Base-by-base conservation (phyloP, 2,329 filamentous ascomycete species). In the Huntiella moniliformis region DNA sequence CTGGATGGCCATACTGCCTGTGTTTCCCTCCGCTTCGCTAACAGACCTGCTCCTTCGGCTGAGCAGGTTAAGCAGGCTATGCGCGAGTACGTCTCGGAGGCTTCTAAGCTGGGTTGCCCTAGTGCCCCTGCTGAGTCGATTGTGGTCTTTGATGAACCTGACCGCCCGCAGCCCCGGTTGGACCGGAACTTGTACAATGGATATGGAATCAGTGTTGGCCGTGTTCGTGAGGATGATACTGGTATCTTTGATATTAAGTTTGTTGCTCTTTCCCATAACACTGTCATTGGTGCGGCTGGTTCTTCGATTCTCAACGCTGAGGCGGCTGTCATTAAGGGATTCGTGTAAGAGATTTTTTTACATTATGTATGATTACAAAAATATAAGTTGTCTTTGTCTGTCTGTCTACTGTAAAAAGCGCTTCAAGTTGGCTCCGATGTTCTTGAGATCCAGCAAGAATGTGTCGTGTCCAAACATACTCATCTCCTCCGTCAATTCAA, bases 381-480 rank as follows among this genome's bases (percentile, higher is more conserved):
- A 28, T 28, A 28, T 28, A 28, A 28, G 22, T 28, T 28, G 22
- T 28, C 22, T 28, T 28, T 28, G 22, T 28, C 22, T 28, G 22
- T 28, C 17, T 39, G 17, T 39, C 11, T 12, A 17, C 17, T 17
- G n/a, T 54, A 98, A 60, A 60, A 98, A 98, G 54, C 72, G 72
- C 55, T 76, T 77, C 40, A 98, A 65, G 42, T 78, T 82, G 0
- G 85, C 86, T 3, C 91, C 91, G 42, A 98, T 84, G 54, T 94
- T 82, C 63, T 94, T 78, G 48, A 96, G 63, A 62, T 98, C 91
- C 38, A 98, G 65, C 56, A 98, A 62, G 59, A 98, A 98, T 0
- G 88, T 96, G 58, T 98, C 91, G 57, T 98, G 91, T 0, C 91
- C 91, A 59, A 98, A 98, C 55, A 93, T 63, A 56, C 86, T 94